These are phyloP conservation scores for Fusarium sp. DNA, from an alignment of 2,329 filamentous ascomycete species.

Conservation along the genomic window DNA sequence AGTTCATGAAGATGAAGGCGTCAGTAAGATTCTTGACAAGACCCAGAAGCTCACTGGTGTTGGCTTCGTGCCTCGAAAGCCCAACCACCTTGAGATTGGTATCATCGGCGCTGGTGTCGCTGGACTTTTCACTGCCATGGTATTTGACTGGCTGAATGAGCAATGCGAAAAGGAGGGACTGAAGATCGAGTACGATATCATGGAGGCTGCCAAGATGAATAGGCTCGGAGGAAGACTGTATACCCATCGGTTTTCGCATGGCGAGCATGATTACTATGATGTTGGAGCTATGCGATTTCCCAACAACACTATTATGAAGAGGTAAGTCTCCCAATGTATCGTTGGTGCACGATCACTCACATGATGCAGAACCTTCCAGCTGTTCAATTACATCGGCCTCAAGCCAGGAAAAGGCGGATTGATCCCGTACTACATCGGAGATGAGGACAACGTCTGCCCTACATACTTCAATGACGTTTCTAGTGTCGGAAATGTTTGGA, in stretches of 20 bases:
- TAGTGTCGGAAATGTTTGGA: constrained; percentile 1
- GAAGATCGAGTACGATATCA: constrained; percentile 49
- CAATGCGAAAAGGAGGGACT: background rate
- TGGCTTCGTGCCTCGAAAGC: background rate
- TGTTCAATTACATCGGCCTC: constrained; percentile 31
- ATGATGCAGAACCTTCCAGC: constrained; percentile 18
- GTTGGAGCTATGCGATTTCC: constrained; percentile 55
- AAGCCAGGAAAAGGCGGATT: constrained; percentile 1
- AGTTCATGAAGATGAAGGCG: background rate
- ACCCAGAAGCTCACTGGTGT: background rate
- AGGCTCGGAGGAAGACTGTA: constrained; percentile 50
- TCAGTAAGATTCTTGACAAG: background rate
- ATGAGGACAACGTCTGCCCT: background rate
- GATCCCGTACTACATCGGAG: constrained; percentile 32
- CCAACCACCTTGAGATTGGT: background rate
- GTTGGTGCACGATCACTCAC: background rate
- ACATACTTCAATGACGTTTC: constrained; percentile 27
- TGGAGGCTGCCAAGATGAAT: constrained; percentile 45
- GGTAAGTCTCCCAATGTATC: background rate
- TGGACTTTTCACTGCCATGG: constrained; percentile 7
- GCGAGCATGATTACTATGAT: constrained; percentile 42
- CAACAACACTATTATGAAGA: constrained; percentile 41
- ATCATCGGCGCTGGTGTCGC: constrained; percentile 16
- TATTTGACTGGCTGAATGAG: constrained; percentile 21
- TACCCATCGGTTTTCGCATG: constrained; percentile 46